Base-by-base conservation (phyloP, 768 basidiomycete genomes). In the Serendipita sp. region DNA sequence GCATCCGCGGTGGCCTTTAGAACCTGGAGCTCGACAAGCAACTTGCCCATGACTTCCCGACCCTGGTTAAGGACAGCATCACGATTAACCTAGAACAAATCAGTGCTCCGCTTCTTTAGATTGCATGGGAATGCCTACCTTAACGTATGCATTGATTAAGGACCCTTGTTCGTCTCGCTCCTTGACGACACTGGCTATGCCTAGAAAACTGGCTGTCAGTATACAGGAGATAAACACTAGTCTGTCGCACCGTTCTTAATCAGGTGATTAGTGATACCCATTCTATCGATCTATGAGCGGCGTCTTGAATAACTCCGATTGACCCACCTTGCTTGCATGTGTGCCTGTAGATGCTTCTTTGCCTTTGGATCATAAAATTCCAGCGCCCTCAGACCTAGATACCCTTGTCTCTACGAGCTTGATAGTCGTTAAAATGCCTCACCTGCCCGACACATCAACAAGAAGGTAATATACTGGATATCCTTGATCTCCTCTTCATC, bases 1-100 rank as follows among this genome's bases (percentile, higher is more conserved):
- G 86, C 89, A 71, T 91, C 89, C 23, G 89, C 89, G 2, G 87
- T 88, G 71, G 87, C 87, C 80, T 85, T 91, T 67, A 84, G 84
- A 37, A 91, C 86, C 72, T 93, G 91, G 15, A 93, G 76, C 64
- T 89, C 83, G 48, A 91, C 70, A 36, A 94, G 78, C 13, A 93
- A 80, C 70, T 85, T 83, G 58, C 87, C 89, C 63, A 81, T 83
- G 5, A 80, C 83, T 63, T 79, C 78, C 66, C 79, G 81, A 23
- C 89, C 91, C 46, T 82, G 76, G 13, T 76, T 73, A 64, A 91
- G 75, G 15, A 88, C 83, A 63, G 81, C 79, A 58, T 79, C 74
- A 64, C 88, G 84, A 72, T 94, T 85, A 53, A 93, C 79, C 88
- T 88, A 63, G 13, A 11, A 46, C 34, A 15, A 29, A 62, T 3